Evolutionary conservation across 371 early-diverging fungal species (phyloP).

Genomic region (Nosema muscidifuracis): DNA sequence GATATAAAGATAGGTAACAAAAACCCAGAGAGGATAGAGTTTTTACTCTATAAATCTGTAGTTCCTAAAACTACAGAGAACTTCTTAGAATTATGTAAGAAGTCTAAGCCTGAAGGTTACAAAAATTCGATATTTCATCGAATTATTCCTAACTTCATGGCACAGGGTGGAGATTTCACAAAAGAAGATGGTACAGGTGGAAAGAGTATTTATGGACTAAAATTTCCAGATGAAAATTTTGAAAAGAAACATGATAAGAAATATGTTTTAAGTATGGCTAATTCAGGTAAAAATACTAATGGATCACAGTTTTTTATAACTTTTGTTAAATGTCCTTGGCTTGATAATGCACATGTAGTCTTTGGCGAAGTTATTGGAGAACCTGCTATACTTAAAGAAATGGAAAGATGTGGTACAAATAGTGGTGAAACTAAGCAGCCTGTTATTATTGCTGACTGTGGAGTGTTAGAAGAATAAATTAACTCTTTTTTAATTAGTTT

Average conservation of each 20-base stretch:
- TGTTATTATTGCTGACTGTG: neutral
- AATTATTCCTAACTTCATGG: constrained; percentile 81
- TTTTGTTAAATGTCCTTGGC: constrained; percentile 74
- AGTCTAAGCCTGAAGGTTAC: neutral
- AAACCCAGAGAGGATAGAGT: neutral
- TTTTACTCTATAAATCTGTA: constrained; percentile 1
- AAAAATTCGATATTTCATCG: constrained; percentile 66
- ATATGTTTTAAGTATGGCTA: constrained; percentile 89
- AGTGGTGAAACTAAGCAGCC: neutral
- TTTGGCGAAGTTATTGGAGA: constrained; percentile 82
- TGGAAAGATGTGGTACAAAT: neutral
- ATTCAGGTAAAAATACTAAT: constrained; percentile 84
- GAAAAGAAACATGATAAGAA: constrained; percentile 71
- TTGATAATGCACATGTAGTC: constrained; percentile 88
- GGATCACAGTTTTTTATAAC: constrained; percentile 98
- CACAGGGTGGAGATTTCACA: constrained; percentile 94
- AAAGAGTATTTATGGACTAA: constrained; percentile 80
- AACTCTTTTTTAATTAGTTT: constrained; percentile 13
- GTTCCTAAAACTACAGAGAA: constrained; percentile 11
- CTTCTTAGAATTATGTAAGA: constrained; percentile 2
- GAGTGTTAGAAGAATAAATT: constrained; percentile 1
- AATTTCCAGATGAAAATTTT: constrained; percentile 87
- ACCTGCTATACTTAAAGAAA: neutral
- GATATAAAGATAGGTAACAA: neutral
- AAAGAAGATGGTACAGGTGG: constrained; percentile 84